Evolutionary conservation across 179 eudicot species (phyloP).

Genomic region (Camellia oleifera): DNA sequence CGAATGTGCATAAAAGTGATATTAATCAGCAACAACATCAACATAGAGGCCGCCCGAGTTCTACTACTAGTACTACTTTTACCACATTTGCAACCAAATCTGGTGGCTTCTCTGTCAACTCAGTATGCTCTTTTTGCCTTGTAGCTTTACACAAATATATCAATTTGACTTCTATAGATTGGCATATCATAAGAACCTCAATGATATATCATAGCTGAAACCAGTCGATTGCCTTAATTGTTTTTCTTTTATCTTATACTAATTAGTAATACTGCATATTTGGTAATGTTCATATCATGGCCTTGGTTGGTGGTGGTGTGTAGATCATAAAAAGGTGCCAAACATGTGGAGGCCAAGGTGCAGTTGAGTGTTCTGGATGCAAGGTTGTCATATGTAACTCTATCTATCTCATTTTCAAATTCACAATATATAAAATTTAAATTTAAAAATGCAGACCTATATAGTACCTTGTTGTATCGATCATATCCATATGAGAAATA

Average conservation of each 20-base stretch:
- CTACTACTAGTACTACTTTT: neutral
- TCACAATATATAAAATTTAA: neutral
- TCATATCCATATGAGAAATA: no score
- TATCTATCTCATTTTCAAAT: neutral
- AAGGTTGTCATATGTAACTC: conserved; percentile 40
- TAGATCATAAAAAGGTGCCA: conserved; percentile 56
- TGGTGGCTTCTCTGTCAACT: conserved; percentile 47
- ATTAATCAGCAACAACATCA: neutral
- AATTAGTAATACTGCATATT: neutral
- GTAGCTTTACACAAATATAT: neutral
- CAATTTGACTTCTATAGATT: neutral
- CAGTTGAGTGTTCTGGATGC: conserved; percentile 86
- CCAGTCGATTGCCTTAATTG: no score
- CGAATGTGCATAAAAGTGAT: neutral
- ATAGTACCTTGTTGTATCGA: neutral
- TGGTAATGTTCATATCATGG: neutral
- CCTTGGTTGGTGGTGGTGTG: neutral
- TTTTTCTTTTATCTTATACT: neutral
- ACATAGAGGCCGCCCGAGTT: neutral
- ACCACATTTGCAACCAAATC: conserved; percentile 42
- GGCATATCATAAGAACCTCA: no score
- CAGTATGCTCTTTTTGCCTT: conserved; percentile 29
- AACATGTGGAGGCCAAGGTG: conserved; percentile 70
- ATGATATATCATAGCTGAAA: no score
- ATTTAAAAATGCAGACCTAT: neutral